phyloP scores from a whole-genome alignment of 2,329 filamentous ascomycete species.

The Myriosclerotinia duriaeana region DNA sequence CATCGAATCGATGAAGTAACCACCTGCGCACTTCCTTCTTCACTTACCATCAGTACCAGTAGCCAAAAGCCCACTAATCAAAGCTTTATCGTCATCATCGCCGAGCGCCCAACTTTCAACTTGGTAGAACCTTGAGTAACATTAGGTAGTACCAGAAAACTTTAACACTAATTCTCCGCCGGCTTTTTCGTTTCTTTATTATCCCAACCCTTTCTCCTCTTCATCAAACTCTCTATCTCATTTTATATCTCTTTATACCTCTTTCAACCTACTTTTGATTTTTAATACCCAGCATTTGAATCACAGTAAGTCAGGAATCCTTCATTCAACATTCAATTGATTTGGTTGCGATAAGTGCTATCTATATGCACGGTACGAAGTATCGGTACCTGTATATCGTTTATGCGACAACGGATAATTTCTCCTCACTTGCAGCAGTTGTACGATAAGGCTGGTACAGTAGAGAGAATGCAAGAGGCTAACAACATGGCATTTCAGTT shows the following conservation, averaged over 20 bases:
- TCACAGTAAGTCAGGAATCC: background rate
- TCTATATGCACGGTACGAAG: background rate
- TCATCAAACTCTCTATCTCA: too few species aligned
- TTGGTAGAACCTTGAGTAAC: background rate
- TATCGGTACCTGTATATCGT: background rate
- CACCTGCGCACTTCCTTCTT: background rate
- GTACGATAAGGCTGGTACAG: background rate
- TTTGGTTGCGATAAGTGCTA: background rate
- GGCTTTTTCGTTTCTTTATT: background rate
- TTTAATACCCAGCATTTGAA: background rate
- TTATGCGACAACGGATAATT: background rate
- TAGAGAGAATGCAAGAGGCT: slow-evolving; percentile 2
- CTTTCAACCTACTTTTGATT: background rate
- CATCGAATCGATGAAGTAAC: background rate
- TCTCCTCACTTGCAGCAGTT: background rate
- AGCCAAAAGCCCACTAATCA: too few species aligned
- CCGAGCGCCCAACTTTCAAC: background rate
- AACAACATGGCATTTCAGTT: slow-evolving; percentile 7
- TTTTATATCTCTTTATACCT: too few species aligned
- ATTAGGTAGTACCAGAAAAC: background rate
- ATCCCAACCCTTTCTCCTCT: background rate
- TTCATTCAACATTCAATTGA: too few species aligned
- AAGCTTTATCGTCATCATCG: background rate
- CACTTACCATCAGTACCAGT: too few species aligned
- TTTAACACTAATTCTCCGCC: background rate